phyloP scores from a whole-genome alignment of 208 protist genomes.

The Herpetomonas samuelpessoai region DNA sequence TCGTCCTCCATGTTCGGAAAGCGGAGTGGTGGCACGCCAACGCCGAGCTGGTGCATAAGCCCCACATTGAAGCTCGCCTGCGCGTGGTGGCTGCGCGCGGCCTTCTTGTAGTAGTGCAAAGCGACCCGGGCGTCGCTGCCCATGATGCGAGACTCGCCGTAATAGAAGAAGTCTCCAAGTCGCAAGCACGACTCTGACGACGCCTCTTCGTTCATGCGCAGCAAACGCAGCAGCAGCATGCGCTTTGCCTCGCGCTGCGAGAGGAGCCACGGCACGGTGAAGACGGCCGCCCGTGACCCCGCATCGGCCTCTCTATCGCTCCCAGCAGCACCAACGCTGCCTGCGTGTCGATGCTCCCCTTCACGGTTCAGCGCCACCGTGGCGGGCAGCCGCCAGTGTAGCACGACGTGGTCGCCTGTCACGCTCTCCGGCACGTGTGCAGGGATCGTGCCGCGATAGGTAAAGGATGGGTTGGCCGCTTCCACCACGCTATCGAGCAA shows the following conservation, averaged over 20 bases:
- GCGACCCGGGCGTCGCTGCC: slow-evolving; percentile 43
- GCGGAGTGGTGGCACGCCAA: slow-evolving; percentile 9
- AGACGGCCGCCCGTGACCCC: background rate
- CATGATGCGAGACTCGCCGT: slow-evolving; percentile 47
- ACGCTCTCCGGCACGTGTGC: background rate
- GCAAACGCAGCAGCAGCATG: slow-evolving; percentile 43
- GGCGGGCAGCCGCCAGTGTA: slow-evolving; percentile 9
- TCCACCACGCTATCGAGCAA: slow-evolving; percentile 3
- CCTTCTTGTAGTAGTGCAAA: slow-evolving; percentile 58
- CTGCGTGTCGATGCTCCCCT: background rate
- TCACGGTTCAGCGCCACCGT: background rate
- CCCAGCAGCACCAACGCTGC: slow-evolving; percentile 8
- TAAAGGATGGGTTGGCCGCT: slow-evolving; percentile 5
- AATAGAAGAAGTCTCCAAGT: slow-evolving; percentile 72
- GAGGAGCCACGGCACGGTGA: slow-evolving; percentile 17
- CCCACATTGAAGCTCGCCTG: slow-evolving; percentile 63
- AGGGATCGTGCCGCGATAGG: background rate
- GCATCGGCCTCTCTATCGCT: background rate
- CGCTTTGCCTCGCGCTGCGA: slow-evolving; percentile 41
- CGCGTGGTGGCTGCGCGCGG: slow-evolving; percentile 22
- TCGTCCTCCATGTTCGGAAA: no score
- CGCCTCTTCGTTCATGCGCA: slow-evolving; percentile 21
- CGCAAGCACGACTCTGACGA: slow-evolving; percentile 41
- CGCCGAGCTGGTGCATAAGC: slow-evolving; percentile 65
- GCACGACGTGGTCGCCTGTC: background rate